phyloP scores from a whole-genome alignment of 192 early-diverging fungal genomes.

The Chytriomyces sp. region DNA sequence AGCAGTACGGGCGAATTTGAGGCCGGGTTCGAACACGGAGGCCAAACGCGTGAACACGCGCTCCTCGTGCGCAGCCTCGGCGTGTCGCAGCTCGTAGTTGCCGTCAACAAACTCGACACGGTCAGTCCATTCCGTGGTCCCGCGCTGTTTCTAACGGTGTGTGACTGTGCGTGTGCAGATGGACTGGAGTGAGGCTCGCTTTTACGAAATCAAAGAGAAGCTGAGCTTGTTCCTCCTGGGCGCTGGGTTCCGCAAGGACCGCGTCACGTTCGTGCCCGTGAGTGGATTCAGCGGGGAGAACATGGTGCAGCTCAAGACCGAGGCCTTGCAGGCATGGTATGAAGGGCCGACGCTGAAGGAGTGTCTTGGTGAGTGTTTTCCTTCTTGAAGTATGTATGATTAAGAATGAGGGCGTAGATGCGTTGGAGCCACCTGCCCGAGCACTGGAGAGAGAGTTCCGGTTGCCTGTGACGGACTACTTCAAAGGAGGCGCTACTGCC shows the following conservation, averaged over 20 bases:
- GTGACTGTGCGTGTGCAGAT: slow-evolving; percentile 45
- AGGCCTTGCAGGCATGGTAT: slow-evolving; percentile 72
- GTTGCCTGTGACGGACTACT: slow-evolving; percentile 85
- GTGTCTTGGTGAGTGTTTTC: slow-evolving; percentile 53
- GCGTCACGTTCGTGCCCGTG: slow-evolving; percentile 84
- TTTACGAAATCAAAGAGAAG: slow-evolving; percentile 71
- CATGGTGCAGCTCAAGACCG: slow-evolving; percentile 54
- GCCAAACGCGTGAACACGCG: slow-evolving; percentile 97
- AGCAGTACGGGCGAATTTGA: slow-evolving; percentile 90
- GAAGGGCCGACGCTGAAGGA: slow-evolving; percentile 77
- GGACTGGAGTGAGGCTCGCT: slow-evolving; percentile 82
- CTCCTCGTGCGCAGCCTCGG: slow-evolving; percentile 89
- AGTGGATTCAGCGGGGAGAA: slow-evolving; percentile 93
- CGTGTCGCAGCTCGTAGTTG: slow-evolving; percentile 88
- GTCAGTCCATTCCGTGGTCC: slow-evolving; percentile 44
- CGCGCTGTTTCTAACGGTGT: slow-evolving; percentile 5
- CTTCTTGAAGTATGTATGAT: slow-evolving; percentile 1
- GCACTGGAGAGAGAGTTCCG: slow-evolving; percentile 81
- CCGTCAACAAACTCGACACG: slow-evolving; percentile 93
- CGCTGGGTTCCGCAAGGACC: slow-evolving; percentile 77
- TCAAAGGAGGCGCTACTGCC: slow-evolving; percentile 75
- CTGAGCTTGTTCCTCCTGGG: slow-evolving; percentile 71
- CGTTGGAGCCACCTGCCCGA: slow-evolving; percentile 73
- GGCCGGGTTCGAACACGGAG: slow-evolving; percentile 88
- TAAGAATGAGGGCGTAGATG: slow-evolving; percentile 52